Base-by-base conservation (phyloP, 2,329 filamentous ascomycete genomes). In the Fusarium hostae region DNA sequence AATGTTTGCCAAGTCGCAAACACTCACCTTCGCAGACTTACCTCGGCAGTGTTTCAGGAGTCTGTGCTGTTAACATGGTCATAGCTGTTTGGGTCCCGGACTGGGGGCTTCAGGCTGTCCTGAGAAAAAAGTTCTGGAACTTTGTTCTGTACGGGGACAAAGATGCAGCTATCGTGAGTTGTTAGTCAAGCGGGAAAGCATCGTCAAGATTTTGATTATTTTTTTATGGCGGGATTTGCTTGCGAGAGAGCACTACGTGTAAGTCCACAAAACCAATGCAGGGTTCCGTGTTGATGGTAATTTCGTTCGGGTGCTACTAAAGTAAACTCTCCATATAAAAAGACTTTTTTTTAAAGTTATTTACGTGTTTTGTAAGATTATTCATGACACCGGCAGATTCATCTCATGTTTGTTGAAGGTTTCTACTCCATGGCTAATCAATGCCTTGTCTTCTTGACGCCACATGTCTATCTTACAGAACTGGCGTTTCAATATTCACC, bases 401-500 rank as follows among this genome's bases (percentile, higher is more conserved):
- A 43, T 56, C 44, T 52, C 24, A 43, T 57, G 35, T 68, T 40
- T 40, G 55, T 39, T 16, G 32, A 32, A 39, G 39, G 44, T 51
- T 47, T 40, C 22, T 55, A 40, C 26, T 55, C 30, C 28, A 34
- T 34, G 54, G n/a, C 35, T 45, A 18, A 44, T 24, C 66, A 65
- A 59, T 48, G 43, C 47, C 35, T 71, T 51, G 30, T 34, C 43
- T 22, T 41, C 28, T 40, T 41, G 40, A 66, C 37, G 52, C 45
- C 54, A 60, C 41, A 54, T 35, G 59, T 28, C 35, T 20, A 54
- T 43, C 61, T 45, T 56, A 35, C 54, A 66, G 59, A 50, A 55
- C 65, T 47, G 45, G 60, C 40, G 69, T 72, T 70, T 71, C 69
- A 71, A 72, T 72, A 69, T 56, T 55, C 48, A 70, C 59, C 65